Conservation (phyloP, 345 rosid species). For the Corchorus capsularis region DNA sequence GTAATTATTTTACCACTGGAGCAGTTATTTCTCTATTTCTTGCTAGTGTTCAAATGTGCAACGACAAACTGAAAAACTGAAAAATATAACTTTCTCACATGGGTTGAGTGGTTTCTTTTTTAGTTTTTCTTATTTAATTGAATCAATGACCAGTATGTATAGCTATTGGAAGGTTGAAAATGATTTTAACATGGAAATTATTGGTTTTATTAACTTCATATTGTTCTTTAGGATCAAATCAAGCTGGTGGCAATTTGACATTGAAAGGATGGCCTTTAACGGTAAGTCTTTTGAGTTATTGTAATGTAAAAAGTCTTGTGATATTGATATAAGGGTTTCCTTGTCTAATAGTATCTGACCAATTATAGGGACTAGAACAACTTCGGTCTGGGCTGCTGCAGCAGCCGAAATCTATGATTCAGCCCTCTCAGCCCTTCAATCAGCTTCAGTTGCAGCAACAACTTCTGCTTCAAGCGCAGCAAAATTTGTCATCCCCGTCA, state of each 20-base stretch:
- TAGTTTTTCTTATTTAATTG: background rate
- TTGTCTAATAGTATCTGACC: slow-evolving; percentile 8
- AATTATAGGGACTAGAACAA: slow-evolving; percentile 55
- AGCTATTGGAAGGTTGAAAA: background rate
- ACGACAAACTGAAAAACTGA: background rate
- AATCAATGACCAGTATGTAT: background rate
- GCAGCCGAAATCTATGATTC: slow-evolving; percentile 48
- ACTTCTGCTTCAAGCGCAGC: slow-evolving; percentile 57
- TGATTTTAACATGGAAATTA: background rate
- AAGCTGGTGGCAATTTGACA: slow-evolving; percentile 55
- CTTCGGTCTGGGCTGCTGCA: slow-evolving; percentile 48
- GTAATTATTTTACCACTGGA: slow-evolving; percentile 25
- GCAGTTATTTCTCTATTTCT: background rate
- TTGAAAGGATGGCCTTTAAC: slow-evolving; percentile 75
- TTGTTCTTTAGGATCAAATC: slow-evolving; percentile 46
- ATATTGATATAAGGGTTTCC: background rate
- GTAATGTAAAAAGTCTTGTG: background rate
- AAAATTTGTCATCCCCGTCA: slow-evolving; percentile 44
- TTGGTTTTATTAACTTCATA: slow-evolving; percentile 14
- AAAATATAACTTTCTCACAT: background rate
- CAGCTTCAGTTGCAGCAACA: slow-evolving; percentile 58
- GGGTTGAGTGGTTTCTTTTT: background rate
- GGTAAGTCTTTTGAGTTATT: slow-evolving; percentile 32
- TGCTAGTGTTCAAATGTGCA: background rate
- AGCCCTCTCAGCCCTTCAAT: slow-evolving; percentile 44